Conservation (phyloP, 1,284 basidiomycete genomes). For the Abortiporus biennis region DNA sequence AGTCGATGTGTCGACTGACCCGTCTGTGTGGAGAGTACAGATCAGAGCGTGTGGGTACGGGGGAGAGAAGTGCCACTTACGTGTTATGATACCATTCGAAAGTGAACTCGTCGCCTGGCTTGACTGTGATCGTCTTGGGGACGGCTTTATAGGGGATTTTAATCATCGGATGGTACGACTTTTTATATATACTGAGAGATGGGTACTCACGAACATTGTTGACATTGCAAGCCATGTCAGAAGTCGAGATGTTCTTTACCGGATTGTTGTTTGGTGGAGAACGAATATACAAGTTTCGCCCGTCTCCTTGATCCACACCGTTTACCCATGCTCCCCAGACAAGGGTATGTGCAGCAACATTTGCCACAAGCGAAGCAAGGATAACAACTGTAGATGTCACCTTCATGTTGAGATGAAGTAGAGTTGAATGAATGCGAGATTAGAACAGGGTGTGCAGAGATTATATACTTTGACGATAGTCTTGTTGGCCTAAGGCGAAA, state of each 20-base stretch:
- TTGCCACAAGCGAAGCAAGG: slow-evolving; percentile 1
- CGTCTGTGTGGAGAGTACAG: not conserved
- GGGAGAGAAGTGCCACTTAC: slow-evolving; percentile 1
- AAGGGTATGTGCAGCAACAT: slow-evolving; percentile 9
- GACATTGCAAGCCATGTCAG: slow-evolving; percentile 10
- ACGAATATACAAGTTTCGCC: slow-evolving; percentile 9
- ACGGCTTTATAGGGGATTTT: slow-evolving; percentile 2
- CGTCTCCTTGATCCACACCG: slow-evolving; percentile 12
- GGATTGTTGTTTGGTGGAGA: slow-evolving; percentile 12
- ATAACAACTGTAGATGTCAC: not conserved
- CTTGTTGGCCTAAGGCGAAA: no score
- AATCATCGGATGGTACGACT: not conserved
- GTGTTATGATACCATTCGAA: slow-evolving; percentile 14
- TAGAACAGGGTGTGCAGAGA: no score
- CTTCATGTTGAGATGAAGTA: no score
- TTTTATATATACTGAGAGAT: not conserved
- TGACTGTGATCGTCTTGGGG: slow-evolving; percentile 6
- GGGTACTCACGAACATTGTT: slow-evolving; percentile 7
- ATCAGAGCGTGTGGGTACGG: slow-evolving; percentile 3
- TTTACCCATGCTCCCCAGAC: slow-evolving; percentile 13
- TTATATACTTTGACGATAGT: no score
- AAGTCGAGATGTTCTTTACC: slow-evolving; percentile 7
- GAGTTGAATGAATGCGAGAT: no score
- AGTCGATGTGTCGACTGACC: not conserved
- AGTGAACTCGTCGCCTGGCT: slow-evolving; percentile 7